A percentile compares a stretch with the other conserved stretches of the same genome.
Conservation (phyloP, 192 early-diverging fungal species). For the Linnemannia elongata region DNA sequence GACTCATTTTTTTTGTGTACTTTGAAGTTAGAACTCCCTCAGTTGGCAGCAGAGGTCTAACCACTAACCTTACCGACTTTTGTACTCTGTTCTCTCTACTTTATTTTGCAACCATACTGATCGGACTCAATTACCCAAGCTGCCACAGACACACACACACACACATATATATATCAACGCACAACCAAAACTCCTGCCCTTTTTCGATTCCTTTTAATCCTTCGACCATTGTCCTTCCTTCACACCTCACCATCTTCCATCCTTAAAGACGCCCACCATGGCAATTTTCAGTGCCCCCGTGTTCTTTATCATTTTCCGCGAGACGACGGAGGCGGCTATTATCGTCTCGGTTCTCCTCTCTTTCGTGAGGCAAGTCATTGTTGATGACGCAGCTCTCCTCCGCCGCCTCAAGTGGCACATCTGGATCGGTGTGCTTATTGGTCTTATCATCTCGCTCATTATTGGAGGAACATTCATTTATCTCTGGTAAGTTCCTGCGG, state of each 20-base stretch:
- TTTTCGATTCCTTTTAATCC: conserved; percentile 17
- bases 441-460: conserved; percentile 75
- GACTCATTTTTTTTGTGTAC: neutral
- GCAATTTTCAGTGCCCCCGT: conserved; percentile 76
- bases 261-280: conserved; percentile 50
- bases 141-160: neutral
- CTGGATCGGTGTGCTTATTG: conserved; percentile 80
- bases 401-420: conserved; percentile 75
- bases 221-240: neutral
- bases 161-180: conserved; percentile 1
- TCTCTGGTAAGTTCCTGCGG: conserved; percentile 71
- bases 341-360: conserved; percentile 89
- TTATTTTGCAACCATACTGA: neutral
- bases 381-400: conserved; percentile 59
- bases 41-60: neutral
- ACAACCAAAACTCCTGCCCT: conserved; percentile 10
- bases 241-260: neutral
- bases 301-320: conserved; percentile 81
- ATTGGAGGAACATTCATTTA: conserved; percentile 85
- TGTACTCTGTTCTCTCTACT: neutral
- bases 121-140: neutral
- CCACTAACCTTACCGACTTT: neutral
- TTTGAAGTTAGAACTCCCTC: neutral
- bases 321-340: conserved; percentile 90
- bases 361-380: conserved; percentile 79